Percentiles rank a stretch among this genome's conserved stretches.
These are phyloP conservation scores for Excoecaria cochinchinensis DNA, from an alignment of 345 rosid genomes.

Conservation along the genomic window DNA sequence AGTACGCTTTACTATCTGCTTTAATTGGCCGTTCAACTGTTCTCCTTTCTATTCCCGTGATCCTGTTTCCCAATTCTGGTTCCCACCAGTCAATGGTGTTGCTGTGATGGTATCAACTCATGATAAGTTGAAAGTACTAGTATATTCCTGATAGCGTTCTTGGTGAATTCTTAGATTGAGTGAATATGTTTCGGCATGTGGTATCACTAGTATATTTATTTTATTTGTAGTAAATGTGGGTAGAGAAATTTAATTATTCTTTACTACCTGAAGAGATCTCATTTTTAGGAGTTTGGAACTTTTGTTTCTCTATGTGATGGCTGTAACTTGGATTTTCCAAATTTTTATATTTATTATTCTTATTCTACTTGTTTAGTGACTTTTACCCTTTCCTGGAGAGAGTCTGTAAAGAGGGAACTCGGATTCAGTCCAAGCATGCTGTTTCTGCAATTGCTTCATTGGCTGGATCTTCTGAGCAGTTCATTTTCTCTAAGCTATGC, in stretches of 20 bases:
- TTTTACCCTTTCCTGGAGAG: slow-evolving; percentile 62
- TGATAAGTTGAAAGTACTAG: neutral
- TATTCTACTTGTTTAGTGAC: slow-evolving; percentile 44
- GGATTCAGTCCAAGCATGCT: slow-evolving; percentile 74
- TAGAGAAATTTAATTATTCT: neutral
- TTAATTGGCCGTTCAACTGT: neutral
- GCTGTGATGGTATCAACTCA: neutral
- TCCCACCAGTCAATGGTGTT: neutral
- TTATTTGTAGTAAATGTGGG: neutral
- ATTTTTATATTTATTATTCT: neutral
- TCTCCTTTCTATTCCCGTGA: neutral
- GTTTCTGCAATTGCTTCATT: slow-evolving; percentile 79
- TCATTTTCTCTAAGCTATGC: slow-evolving; percentile 49
- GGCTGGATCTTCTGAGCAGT: slow-evolving; percentile 44
- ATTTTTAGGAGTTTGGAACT: neutral
- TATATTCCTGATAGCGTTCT: neutral
- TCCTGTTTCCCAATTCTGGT: neutral
- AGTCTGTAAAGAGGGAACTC: slow-evolving; percentile 74
- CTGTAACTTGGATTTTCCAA: neutral
- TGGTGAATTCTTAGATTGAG: neutral
- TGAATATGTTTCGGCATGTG: neutral
- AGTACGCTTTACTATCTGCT: neutral
- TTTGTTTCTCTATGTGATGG: neutral
- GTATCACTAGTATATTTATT: neutral
- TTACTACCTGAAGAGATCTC: neutral